Evolutionary conservation across 345 rosid genomes (phyloP).

Genomic region (Sisymbrium altissimum): DNA sequence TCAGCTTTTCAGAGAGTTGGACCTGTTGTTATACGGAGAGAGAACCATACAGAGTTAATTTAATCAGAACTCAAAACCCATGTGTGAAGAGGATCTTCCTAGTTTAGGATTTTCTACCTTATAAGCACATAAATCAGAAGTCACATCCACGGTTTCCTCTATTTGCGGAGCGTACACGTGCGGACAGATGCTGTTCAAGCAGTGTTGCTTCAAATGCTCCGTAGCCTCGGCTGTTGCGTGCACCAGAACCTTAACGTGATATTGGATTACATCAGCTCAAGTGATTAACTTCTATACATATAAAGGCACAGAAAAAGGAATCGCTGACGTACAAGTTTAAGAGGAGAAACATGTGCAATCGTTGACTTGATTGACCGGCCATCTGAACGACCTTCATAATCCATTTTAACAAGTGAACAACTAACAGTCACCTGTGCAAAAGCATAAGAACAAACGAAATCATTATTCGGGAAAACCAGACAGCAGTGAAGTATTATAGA

Average conservation of each 20-base stretch:
- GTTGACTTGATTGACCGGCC: constrained; percentile 90
- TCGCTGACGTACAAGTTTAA: constrained; percentile 70
- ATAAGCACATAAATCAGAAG: constrained; percentile 94
- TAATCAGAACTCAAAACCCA: neutral
- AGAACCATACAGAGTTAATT: constrained; percentile 19
- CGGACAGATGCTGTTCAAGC: constrained; percentile 77
- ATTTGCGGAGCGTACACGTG: constrained; percentile 89
- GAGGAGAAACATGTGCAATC: constrained; percentile 89
- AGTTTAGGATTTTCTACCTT: constrained; percentile 50
- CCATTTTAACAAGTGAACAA: constrained; percentile 77
- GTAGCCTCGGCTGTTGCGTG: constrained; percentile 98
- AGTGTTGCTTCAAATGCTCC: constrained; percentile 93
- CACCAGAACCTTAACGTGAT: constrained; percentile 70
- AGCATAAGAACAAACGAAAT: constrained; percentile 20
- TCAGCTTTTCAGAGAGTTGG: constrained; percentile 91
- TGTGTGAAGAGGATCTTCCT: neutral
- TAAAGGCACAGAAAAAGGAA: constrained; percentile 6
- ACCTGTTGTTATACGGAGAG: constrained; percentile 47
- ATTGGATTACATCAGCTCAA: neutral
- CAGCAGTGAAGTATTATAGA: neutral
- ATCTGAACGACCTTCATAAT: constrained; percentile 95
- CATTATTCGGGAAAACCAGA: neutral
- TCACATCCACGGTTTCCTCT: constrained; percentile 89
- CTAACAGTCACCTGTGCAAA: constrained; percentile 79
- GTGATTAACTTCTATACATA: neutral